Percentiles rank a stretch among this genome's conserved stretches.
These are phyloP conservation scores for Phalaenopsis equestris DNA, from an alignment of 106 monocot genomes.

Conservation along the genomic window DNA sequence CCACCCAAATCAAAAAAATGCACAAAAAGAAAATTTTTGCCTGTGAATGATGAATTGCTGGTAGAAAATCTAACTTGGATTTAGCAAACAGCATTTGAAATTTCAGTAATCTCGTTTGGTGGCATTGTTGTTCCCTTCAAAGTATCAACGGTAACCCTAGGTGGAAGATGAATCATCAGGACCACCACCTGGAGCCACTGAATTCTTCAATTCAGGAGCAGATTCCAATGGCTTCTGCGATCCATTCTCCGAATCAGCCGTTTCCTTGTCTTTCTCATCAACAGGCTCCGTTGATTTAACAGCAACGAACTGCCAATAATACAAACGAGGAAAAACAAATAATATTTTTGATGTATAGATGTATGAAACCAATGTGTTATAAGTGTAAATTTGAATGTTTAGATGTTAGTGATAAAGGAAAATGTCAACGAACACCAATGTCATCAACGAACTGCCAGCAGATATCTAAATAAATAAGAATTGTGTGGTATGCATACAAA, in stretches of 20 bases:
- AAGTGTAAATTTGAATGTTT: too few relatives aligned
- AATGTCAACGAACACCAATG: too few relatives aligned
- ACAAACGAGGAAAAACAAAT: not conserved
- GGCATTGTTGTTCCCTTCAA: not conserved
- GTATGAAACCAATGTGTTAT: too few relatives aligned
- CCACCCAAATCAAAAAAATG: too few relatives aligned
- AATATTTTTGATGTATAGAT: too few relatives aligned
- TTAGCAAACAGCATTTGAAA: conserved; percentile 2
- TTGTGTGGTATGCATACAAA: too few relatives aligned
- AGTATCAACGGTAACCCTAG: not conserved
- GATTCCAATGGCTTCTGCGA: conserved; percentile 8
- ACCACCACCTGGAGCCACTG: not conserved
- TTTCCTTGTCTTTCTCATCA: conserved; percentile 15
- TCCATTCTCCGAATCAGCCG: not conserved
- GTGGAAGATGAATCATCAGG: not conserved
- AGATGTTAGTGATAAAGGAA: too few relatives aligned
- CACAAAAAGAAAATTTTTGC: too few relatives aligned
- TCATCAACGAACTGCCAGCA: too few relatives aligned
- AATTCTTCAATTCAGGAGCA: conserved; percentile 7
- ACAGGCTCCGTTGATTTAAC: not conserved
- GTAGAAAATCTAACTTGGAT: too few relatives aligned
- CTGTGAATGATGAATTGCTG: too few relatives aligned
- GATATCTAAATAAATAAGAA: too few relatives aligned
- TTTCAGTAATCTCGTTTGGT: conserved; percentile 9
- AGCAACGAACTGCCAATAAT: not conserved